Evolutionary conservation across 768 basidiomycete species (phyloP), one percentile per base, ranked within the genome.

Genomic region (Harrya chromipes): DNA sequence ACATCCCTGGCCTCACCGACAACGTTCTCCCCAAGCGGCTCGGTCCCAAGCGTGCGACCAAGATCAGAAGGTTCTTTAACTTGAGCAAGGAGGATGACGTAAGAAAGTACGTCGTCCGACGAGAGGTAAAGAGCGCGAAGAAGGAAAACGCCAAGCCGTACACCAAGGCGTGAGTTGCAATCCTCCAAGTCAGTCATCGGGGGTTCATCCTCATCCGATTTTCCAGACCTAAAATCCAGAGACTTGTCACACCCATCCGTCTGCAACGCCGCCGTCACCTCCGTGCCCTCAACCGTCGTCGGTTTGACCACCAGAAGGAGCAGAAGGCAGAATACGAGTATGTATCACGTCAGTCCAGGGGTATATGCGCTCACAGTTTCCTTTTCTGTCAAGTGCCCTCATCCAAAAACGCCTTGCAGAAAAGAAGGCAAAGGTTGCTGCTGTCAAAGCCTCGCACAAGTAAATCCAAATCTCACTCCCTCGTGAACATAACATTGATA

Each of bases 1-100:
- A n/a, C n/a, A 83, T 98, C 66, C 84, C 93, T 21, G 94, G 92
- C 23, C 75, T 99, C 46, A 97, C 95, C 58, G 94, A 97, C 70
- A 81, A 70, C 59, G 85, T 94, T 59, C 82, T 97, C 42, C 94
- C 94, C 70, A 97, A 97, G 79, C 78, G 94, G 50, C 84, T 97
- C 57, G 95, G 95, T 50, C 95, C 95, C 66, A 97, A 98, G 87
- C 76, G 94, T 62, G 94, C 94, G 52, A 93, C 92, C 54, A 95
- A 94, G 83, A 97, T 99, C 74, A 82, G 94, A 71, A 81, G 74
- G 67, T 97, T 98, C 83, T 98, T 99, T 82, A 95, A 95, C 80
- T 77, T 97, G 68, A 79, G 81, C 75, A 97, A 98, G 82, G 87
- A 94, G 65, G 95, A 99, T 66, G 95, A 98, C 76, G 95, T 99